These are phyloP conservation scores for Poa pratensis DNA, from an alignment of 176 grass and related monocot genomes.

Conservation along the genomic window DNA sequence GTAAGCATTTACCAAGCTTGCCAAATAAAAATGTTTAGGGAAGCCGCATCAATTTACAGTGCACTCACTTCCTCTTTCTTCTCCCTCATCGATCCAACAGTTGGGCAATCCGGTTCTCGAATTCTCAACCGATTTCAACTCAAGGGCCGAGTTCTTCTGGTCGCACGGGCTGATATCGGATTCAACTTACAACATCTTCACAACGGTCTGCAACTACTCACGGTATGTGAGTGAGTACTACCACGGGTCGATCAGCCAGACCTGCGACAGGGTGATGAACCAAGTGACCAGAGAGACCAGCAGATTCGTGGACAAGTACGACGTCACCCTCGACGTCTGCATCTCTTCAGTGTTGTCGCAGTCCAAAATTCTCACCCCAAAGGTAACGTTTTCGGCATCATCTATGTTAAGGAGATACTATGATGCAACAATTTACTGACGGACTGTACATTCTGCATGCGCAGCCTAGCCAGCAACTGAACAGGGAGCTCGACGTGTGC, in stretches of 20 bases:
- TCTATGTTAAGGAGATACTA: neutral
- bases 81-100: slow-evolving; percentile 15
- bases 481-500: slow-evolving; percentile 85
- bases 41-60: neutral
- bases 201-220: slow-evolving; percentile 83
- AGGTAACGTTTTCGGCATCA: slow-evolving; percentile 38
- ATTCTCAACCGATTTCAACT: slow-evolving; percentile 95
- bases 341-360: slow-evolving; percentile 77
- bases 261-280: slow-evolving; percentile 75
- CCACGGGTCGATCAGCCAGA: slow-evolving; percentile 65
- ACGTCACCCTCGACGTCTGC: slow-evolving; percentile 91
- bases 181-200: slow-evolving; percentile 81
- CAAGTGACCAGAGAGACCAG: slow-evolving; percentile 89
- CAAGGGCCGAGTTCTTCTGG: slow-evolving; percentile 97
- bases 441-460: neutral
- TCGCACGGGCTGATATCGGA: slow-evolving; percentile 96
- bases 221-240: slow-evolving; percentile 93
- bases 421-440: neutral
- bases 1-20: slow-evolving; percentile 54
- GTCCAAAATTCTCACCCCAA: slow-evolving; percentile 66
- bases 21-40: neutral
- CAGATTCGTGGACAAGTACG: slow-evolving; percentile 92
- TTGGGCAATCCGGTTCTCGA: slow-evolving; percentile 94
- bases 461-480: slow-evolving; percentile 46
- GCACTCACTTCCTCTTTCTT: neutral